These are phyloP conservation scores for Pilatotrama ljubarskyi DNA, from an alignment of 768 basidiomycete genomes.

Conservation along the genomic window DNA sequence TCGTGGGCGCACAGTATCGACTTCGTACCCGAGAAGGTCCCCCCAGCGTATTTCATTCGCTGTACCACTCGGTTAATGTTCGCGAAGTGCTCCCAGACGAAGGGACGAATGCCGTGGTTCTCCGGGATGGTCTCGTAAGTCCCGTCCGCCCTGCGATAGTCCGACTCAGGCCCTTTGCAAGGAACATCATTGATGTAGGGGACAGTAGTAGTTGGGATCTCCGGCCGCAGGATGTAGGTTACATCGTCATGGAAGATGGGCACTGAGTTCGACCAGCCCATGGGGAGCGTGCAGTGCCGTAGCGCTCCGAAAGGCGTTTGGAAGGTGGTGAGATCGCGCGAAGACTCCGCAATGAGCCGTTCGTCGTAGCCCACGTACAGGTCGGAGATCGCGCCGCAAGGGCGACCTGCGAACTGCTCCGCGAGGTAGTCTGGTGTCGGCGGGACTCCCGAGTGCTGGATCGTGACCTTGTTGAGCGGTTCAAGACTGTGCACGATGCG, in stretches of 20 bases:
- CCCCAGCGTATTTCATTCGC: constrained; percentile 30
- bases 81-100: constrained; percentile 40
- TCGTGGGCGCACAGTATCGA: not conserved
- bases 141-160: constrained; percentile 32
- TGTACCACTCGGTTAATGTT: constrained; percentile 21
- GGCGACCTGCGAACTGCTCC: constrained; percentile 25
- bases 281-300: constrained; percentile 35
- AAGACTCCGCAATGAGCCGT: constrained; percentile 30
- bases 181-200: constrained; percentile 44
- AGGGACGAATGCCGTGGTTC: constrained; percentile 37
- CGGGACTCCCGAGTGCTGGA: not conserved
- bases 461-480: constrained; percentile 20
- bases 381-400: constrained; percentile 16
- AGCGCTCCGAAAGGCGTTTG: constrained; percentile 38
- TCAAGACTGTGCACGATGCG: constrained; percentile 28
- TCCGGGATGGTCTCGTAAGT: constrained; percentile 37
- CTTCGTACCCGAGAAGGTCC: constrained; percentile 22
- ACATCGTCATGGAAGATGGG: constrained; percentile 42
- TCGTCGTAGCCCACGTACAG: constrained; percentile 37
- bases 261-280: constrained; percentile 44
- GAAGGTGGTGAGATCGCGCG: constrained; percentile 43
- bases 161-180: constrained; percentile 34
- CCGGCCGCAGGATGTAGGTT: constrained; percentile 10
- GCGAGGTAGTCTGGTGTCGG: constrained; percentile 25
- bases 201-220: constrained; percentile 17